Conservation (phyloP, 2,329 filamentous ascomycete species). For the Xylariaceae sp. region DNA sequence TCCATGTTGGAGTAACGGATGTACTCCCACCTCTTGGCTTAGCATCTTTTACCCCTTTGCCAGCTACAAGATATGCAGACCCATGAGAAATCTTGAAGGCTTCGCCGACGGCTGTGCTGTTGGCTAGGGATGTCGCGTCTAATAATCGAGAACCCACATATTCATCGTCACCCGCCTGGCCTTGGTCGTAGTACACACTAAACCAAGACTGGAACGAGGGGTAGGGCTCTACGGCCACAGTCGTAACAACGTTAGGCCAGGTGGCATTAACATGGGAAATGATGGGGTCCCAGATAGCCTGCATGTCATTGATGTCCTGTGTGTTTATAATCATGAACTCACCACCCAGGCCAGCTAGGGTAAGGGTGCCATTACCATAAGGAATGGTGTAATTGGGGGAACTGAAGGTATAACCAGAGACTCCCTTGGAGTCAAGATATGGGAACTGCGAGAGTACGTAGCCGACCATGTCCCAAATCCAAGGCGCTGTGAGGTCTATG, state of each 20-base stretch:
- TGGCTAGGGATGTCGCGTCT: slow-evolving; percentile 44
- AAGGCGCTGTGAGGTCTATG: slow-evolving; percentile 38
- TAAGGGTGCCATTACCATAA: background rate
- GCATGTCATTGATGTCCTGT: slow-evolving; percentile 34
- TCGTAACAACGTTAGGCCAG: slow-evolving; percentile 43
- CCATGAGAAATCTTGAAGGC: slow-evolving; percentile 47
- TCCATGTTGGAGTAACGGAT: slow-evolving; percentile 59
- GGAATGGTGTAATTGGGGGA: slow-evolving; percentile 40
- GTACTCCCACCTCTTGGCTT: slow-evolving; percentile 53
- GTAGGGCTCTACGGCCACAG: slow-evolving; percentile 34
- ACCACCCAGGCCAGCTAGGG: slow-evolving; percentile 43
- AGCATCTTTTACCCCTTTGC: slow-evolving; percentile 53
- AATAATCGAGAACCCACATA: slow-evolving; percentile 55
- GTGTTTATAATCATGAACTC: slow-evolving; percentile 46
- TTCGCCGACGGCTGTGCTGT: slow-evolving; percentile 44
- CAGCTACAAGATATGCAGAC: slow-evolving; percentile 51
- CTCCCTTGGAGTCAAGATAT: slow-evolving; percentile 54
- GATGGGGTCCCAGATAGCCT: slow-evolving; percentile 43
- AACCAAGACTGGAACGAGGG: slow-evolving; percentile 49
- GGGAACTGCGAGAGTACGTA: slow-evolving; percentile 56
- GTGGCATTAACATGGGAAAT: slow-evolving; percentile 47
- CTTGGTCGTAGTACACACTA: slow-evolving; percentile 45
- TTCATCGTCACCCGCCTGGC: slow-evolving; percentile 44
- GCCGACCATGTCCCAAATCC: slow-evolving; percentile 54
- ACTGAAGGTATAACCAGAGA: slow-evolving; percentile 57